These are phyloP conservation scores for Keithomyces neogunnii DNA, from an alignment of 2,329 filamentous ascomycete species.

Conservation along the genomic window DNA sequence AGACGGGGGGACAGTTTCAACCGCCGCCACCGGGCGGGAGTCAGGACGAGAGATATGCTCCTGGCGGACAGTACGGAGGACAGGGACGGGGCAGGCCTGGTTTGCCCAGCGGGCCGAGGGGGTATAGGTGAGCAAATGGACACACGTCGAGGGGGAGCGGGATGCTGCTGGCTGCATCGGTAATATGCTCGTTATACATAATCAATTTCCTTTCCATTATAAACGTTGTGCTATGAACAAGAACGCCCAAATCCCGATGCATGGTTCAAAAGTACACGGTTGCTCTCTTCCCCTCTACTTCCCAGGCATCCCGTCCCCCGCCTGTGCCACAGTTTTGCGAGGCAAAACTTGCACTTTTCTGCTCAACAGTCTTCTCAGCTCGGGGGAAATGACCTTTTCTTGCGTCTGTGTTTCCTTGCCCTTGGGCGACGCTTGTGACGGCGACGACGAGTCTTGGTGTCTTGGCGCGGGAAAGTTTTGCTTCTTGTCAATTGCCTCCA, in stretches of 20 bases:
- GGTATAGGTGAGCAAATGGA: constrained; percentile 21
- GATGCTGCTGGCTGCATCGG: neutral
- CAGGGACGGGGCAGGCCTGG: constrained; percentile 28
- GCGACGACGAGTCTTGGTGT: constrained; percentile 11
- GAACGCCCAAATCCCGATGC: neutral
- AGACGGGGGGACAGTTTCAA: constrained; percentile 35
- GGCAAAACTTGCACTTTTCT: constrained; percentile 37
- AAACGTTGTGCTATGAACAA: neutral
- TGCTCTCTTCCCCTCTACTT: constrained; percentile 10
- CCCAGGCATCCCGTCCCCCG: constrained; percentile 27
- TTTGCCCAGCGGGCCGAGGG: constrained; percentile 37
- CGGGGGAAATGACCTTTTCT: constrained; percentile 46
- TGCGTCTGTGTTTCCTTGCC: constrained; percentile 25
- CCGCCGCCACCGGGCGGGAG: constrained; percentile 32
- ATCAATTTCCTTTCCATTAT: neutral
- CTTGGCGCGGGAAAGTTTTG: constrained; percentile 63
- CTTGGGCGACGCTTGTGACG: constrained; percentile 13
- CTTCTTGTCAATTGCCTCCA: constrained; percentile 90
- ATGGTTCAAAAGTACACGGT: too few relatives aligned
- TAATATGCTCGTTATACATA: neutral
- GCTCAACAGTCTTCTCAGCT: constrained; percentile 45
- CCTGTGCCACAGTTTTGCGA: constrained; percentile 24
- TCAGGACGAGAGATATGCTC: constrained; percentile 40
- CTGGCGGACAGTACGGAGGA: constrained; percentile 28
- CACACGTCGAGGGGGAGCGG: neutral